Percentiles rank a stretch among this genome's conserved stretches.
Conservation (phyloP, 345 rosid genomes). For the Eucalyptus marginata region DNA sequence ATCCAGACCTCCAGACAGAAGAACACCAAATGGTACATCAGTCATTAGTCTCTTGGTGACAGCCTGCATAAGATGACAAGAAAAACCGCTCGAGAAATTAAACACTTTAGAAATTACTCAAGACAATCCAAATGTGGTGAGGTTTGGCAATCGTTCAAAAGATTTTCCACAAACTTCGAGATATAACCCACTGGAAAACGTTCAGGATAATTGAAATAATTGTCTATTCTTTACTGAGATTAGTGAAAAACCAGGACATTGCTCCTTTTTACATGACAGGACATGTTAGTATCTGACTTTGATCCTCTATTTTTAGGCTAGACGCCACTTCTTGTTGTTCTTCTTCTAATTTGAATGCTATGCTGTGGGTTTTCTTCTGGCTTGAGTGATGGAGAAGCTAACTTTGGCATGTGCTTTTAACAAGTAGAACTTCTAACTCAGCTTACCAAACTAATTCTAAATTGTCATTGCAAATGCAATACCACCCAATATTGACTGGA, state of each 20-base stretch:
- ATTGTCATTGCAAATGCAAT: neutral
- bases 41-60: conserved; percentile 90
- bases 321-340: neutral
- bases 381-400: neutral
- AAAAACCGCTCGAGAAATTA: neutral
- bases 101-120: neutral
- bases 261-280: neutral
- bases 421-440: neutral
- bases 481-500: neutral
- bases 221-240: neutral
- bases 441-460: neutral
- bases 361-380: neutral
- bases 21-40: conserved; percentile 96
- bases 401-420: neutral
- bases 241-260: neutral
- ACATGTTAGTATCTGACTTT: neutral
- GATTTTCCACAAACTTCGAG: neutral
- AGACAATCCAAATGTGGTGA: neutral
- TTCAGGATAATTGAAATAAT: neutral
- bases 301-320: neutral
- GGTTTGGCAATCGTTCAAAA: neutral
- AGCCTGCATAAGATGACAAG: conserved; percentile 33
- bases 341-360: neutral
- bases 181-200: neutral
- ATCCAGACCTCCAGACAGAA: conserved; percentile 93